These are phyloP conservation scores for Astragalus membranaceus DNA, from an alignment of 306 rosid species.

Conservation along the genomic window DNA sequence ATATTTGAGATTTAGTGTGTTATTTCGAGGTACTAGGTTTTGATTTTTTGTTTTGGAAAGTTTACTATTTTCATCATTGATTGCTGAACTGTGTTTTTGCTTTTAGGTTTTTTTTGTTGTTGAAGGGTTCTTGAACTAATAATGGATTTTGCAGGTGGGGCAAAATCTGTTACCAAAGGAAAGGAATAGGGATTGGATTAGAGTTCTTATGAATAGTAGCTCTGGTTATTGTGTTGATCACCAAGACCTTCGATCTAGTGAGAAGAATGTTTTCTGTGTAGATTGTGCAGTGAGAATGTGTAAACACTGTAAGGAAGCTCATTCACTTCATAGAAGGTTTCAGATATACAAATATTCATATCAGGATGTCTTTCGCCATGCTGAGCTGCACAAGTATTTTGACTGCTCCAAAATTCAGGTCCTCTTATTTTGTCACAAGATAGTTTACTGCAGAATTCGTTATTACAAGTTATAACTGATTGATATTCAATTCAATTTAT, in stretches of 20 bases:
- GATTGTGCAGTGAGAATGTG: constrained; percentile 67
- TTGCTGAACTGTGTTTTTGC: constrained; percentile 11
- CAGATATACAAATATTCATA: constrained; percentile 86
- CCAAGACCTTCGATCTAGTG: constrained; percentile 52
- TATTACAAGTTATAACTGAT: background rate
- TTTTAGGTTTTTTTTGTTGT: background rate
- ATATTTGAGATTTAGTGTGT: background rate
- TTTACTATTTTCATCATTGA: constrained; percentile 10
- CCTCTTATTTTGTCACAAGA: background rate
- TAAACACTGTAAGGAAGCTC: constrained; percentile 66
- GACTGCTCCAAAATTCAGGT: constrained; percentile 95
- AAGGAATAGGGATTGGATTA: constrained; percentile 61
- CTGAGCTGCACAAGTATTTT: constrained; percentile 63
- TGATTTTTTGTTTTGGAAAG: constrained; percentile 13
- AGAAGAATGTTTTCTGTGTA: constrained; percentile 73
- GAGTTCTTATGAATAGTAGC: constrained; percentile 44
- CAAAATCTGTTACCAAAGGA: constrained; percentile 31
- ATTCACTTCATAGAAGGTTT: constrained; percentile 58
- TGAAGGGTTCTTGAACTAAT: constrained; percentile 13
- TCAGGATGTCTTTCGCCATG: constrained; percentile 76
- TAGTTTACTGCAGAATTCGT: constrained; percentile 1
- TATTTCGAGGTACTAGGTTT: background rate
- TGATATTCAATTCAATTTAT: background rate
- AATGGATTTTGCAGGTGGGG: constrained; percentile 45
- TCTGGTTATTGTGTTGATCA: constrained; percentile 75